A percentile compares a stretch with the other conserved stretches of the same genome.
These are phyloP conservation scores for Xylaria palmicola DNA, from an alignment of 495 filamentous ascomycete species.

Conservation along the genomic window DNA sequence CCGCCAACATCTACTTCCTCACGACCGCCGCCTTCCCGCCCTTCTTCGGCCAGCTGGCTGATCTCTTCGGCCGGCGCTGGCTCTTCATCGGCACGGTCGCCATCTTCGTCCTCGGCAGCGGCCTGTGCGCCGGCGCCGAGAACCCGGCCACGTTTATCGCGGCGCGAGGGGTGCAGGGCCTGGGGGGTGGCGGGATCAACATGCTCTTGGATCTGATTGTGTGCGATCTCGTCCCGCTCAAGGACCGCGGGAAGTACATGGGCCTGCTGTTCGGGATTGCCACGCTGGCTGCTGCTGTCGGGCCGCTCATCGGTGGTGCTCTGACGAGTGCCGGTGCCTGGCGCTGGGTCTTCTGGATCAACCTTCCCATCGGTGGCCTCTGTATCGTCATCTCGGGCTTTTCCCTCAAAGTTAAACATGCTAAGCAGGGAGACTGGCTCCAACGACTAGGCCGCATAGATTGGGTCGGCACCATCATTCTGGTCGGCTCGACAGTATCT, in stretches of 20 bases:
- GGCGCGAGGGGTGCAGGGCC: neutral
- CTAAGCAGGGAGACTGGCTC: neutral
- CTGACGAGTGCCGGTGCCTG: neutral
- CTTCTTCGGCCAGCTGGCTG: slow-evolving; percentile 32
- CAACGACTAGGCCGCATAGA: neutral
- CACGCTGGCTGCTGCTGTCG: neutral
- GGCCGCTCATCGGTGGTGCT: neutral
- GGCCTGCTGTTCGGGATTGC: neutral
- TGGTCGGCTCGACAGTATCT: neutral
- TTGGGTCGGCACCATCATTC: neutral
- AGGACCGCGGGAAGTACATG: neutral
- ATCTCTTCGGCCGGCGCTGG: slow-evolving; percentile 40
- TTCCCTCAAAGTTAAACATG: neutral
- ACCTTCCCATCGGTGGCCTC: neutral
- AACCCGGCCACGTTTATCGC: neutral
- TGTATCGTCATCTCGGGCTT: neutral
- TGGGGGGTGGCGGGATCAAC: neutral
- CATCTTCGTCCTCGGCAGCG: neutral
- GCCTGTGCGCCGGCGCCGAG: neutral
- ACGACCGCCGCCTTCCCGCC: slow-evolving; percentile 14
- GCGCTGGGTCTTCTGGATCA: neutral
- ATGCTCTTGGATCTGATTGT: neutral
- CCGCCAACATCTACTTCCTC: slow-evolving; percentile 38
- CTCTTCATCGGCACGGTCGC: slow-evolving; percentile 24
- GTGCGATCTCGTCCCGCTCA: neutral